Evolutionary conservation across 2,329 filamentous ascomycete species (phyloP).

Genomic region (Ceratocystis alfenasii): DNA sequence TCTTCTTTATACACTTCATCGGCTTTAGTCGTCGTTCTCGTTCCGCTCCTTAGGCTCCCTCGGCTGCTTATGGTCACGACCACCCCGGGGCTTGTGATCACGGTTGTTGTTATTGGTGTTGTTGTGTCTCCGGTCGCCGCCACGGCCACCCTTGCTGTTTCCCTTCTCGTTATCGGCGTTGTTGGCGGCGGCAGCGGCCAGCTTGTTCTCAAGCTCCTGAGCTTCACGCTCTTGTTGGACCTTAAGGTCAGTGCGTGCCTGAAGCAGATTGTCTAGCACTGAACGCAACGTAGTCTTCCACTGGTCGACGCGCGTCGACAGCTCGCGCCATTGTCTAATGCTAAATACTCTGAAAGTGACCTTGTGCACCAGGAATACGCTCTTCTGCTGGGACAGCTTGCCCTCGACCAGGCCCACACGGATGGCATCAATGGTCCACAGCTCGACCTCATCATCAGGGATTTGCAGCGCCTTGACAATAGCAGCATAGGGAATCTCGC

Average conservation of each 20-base stretch:
- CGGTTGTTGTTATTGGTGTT: conserved; percentile 25
- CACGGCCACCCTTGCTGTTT: conserved; percentile 27
- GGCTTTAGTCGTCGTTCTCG: conserved; percentile 44
- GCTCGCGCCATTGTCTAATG: conserved; percentile 96
- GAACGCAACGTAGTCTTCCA: conserved; percentile 74
- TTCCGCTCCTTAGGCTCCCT: conserved; percentile 40
- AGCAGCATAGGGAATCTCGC: conserved; percentile 75
- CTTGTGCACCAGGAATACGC: conserved; percentile 89
- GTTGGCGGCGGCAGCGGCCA: conserved; percentile 35
- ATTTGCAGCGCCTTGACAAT: conserved; percentile 81
- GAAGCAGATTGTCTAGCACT: conserved; percentile 65
- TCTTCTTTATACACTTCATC: not conserved
- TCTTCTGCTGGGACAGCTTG: conserved; percentile 84
- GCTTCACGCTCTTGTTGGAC: conserved; percentile 65
- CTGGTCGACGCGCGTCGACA: conserved; percentile 78
- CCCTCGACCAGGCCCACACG: conserved; percentile 91
- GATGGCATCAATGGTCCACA: conserved; percentile 98
- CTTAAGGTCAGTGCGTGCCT: conserved; percentile 69
- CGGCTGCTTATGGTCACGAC: conserved; percentile 27
- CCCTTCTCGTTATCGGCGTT: conserved; percentile 26
- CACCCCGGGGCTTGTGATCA: conserved; percentile 30
- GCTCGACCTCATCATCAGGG: conserved; percentile 73
- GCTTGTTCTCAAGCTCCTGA: conserved; percentile 58
- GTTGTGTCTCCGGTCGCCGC: conserved; percentile 28
- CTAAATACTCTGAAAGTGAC: conserved; percentile 94